These are phyloP conservation scores for Globisporangium iwayamae DNA, from an alignment of 352 stramenopile genomes.

Conservation along the genomic window DNA sequence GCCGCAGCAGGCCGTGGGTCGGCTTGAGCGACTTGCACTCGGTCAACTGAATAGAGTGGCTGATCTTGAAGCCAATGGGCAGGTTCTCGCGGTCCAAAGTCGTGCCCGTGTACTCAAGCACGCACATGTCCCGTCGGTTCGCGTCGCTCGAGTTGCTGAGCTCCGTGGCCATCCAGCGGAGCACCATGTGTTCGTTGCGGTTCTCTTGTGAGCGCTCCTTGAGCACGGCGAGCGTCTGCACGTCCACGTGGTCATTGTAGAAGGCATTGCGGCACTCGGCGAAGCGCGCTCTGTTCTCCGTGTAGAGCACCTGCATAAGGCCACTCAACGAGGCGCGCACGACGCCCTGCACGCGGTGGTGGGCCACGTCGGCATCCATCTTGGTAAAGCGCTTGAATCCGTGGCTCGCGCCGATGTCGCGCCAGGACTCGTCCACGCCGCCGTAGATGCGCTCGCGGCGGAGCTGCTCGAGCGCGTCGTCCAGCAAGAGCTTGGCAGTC, in stretches of 20 bases:
- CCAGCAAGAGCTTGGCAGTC: constrained; percentile 36
- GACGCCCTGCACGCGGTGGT: constrained; percentile 56
- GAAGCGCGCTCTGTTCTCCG: constrained; percentile 41
- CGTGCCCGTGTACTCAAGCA: constrained; percentile 69
- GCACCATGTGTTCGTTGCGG: constrained; percentile 57
- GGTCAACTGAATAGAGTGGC: constrained; percentile 45
- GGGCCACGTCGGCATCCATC: constrained; percentile 33
- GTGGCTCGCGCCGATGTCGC: constrained; percentile 41
- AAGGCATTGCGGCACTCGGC: constrained; percentile 42
- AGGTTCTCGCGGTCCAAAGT: constrained; percentile 48
- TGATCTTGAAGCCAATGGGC: constrained; percentile 61
- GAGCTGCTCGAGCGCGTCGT: constrained; percentile 37
- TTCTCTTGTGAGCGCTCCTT: constrained; percentile 38
- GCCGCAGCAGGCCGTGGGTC: constrained; percentile 50
- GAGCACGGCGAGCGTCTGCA: constrained; percentile 54
- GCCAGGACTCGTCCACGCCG: constrained; percentile 47
- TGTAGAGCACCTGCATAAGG: constrained; percentile 63
- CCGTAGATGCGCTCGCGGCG: constrained; percentile 38
- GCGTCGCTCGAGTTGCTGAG: constrained; percentile 43
- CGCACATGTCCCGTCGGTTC: constrained; percentile 62
- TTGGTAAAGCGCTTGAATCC: constrained; percentile 64
- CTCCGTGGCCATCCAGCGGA: constrained; percentile 71
- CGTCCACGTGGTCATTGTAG: constrained; percentile 58
- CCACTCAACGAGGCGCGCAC: constrained; percentile 47
- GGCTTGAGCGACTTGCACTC: constrained; percentile 64